Conservation (phyloP, 306 rosid genomes). For the Prunus davidiana region DNA sequence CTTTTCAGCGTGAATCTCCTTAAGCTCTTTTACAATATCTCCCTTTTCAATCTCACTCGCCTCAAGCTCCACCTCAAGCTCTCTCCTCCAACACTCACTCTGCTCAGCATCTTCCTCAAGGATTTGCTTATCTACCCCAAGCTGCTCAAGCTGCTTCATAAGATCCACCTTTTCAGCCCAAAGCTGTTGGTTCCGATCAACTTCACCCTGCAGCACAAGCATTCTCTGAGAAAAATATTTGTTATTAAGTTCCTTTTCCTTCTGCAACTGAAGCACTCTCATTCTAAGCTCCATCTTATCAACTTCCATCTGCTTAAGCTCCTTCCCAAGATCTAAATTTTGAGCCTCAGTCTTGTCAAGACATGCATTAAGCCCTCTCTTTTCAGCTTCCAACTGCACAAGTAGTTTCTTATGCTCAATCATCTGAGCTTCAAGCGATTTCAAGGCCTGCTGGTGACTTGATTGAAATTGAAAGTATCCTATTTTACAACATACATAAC, state of each 20-base stretch:
- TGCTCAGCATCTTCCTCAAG: neutral
- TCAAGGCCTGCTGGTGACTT: neutral
- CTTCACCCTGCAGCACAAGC: neutral
- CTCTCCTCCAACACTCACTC: neutral
- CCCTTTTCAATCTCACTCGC: neutral
- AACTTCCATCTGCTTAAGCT: neutral
- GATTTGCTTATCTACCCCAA: neutral
- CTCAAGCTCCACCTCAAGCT: neutral
- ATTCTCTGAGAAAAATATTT: neutral
- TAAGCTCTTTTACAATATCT: neutral
- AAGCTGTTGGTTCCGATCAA: neutral
- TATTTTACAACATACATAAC: neutral
- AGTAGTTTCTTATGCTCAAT: neutral
- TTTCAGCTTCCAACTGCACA: neutral
- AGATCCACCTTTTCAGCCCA: neutral
- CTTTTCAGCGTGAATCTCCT: neutral
- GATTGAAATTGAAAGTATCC: neutral
- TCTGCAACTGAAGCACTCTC: neutral
- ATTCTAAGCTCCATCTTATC: neutral
- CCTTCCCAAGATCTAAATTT: neutral
- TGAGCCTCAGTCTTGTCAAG: neutral
- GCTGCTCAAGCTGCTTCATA: neutral
- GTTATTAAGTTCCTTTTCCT: neutral
- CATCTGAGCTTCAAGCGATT: neutral
- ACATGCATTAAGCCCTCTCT: neutral